Base-by-base conservation (phyloP, 495 filamentous ascomycete genomes). In the Podospora conica region DNA sequence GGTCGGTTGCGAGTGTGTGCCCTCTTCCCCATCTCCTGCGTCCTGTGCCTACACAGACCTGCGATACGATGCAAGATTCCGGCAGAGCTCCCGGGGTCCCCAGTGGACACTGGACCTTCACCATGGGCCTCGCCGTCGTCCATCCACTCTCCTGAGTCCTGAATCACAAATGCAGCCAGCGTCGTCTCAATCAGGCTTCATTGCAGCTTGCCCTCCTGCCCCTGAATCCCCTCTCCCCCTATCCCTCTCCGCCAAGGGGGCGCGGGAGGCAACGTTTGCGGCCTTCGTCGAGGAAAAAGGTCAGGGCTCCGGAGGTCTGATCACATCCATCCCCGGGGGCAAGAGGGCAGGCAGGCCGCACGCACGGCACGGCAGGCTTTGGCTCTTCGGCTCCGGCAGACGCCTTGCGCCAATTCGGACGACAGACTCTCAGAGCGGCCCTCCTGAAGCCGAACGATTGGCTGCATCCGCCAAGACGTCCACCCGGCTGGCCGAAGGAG, bases 11-110 rank as follows among this genome's bases (percentile, higher is more conserved):
- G 53, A 31, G 29, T 31, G 53, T 57, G 61, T 64, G 61, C 53
- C 61, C 53, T 57, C 54, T 23, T 23, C 54, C 22, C 61, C 60
- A 63, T 63, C 60, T 24, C 29, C 60, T 21, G 53, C 60, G 22
- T 24, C 21, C 53, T 25, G 40, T 55, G 61, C 60, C 24, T 60
- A n/a, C n/a, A n/a, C n/a, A n/a, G n/a, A n/a, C 54, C 58, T 58
- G 60, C 25, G 60, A 55, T 28, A 31, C 64, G 11, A 74, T 74
- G 72, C 72, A 74, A 71, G 72, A 74, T 74, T 71, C 68, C 72
- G 64, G 66, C 62, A 63, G 66, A 70, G 59, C 63, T 62, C 57
- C 64, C 69, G 40, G 40, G 40, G 40, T 18, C 40, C 40, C 40
- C 40, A 48, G 40, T 48, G 40, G 40, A n/a, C 4, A 40, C 15